Conservation (phyloP, 2,329 filamentous ascomycete genomes). For the Tolypocladium paradoxum region DNA sequence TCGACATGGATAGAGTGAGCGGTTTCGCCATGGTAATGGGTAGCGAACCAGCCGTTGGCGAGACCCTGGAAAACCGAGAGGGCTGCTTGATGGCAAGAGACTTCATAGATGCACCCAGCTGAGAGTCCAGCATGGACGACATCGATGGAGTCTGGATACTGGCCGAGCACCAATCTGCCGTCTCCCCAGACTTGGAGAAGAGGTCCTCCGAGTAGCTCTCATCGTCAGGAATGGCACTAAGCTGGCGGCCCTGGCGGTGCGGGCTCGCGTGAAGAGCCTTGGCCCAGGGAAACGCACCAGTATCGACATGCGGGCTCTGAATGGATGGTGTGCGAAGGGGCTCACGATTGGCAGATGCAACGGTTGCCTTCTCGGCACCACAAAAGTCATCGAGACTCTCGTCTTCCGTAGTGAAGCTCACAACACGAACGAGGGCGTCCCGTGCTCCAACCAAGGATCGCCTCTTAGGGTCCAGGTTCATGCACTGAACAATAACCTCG, state of each 20-base stretch:
- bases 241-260: conserved; percentile 59
- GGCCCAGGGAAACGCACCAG: conserved; percentile 87
- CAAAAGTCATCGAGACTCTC: conserved; percentile 92
- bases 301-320: conserved; percentile 72
- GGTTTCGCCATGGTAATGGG: conserved; percentile 74
- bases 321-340: conserved; percentile 92
- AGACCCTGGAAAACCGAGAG: conserved; percentile 29
- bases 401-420: conserved; percentile 90
- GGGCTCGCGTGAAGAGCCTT: conserved; percentile 75
- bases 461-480: conserved; percentile 84
- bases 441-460: conserved; percentile 72
- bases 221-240: conserved; percentile 77
- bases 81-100: conserved; percentile 49
- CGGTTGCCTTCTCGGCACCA: conserved; percentile 62
- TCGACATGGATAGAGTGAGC: conserved; percentile 59
- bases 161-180: conserved; percentile 67
- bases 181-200: conserved; percentile 67
- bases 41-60: conserved; percentile 56
- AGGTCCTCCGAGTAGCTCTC: conserved; percentile 75
- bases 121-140: conserved; percentile 76
- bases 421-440: conserved; percentile 64
- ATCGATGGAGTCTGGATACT: conserved; percentile 70
- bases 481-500: conserved; percentile 80
- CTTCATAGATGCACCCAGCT: conserved; percentile 69
- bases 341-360: conserved; percentile 83